These are phyloP conservation scores for Psidium friedrichsthalianum DNA, from an alignment of 345 rosid genomes.

Conservation along the genomic window DNA sequence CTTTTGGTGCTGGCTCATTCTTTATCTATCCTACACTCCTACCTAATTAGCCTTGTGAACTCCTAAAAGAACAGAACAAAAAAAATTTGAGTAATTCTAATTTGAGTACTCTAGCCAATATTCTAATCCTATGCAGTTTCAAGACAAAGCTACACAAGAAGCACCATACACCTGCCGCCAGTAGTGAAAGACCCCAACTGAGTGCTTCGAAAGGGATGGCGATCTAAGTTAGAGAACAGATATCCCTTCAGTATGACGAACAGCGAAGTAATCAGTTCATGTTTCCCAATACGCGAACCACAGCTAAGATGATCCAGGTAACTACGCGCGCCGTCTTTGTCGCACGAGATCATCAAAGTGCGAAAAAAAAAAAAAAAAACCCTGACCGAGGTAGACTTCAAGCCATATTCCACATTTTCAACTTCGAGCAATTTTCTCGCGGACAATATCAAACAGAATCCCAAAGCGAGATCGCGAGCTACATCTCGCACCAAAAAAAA, in stretches of 20 bases:
- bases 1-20: neutral
- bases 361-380: neutral
- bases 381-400: neutral
- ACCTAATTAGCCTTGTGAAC: neutral
- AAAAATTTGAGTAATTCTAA: neutral
- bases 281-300: neutral
- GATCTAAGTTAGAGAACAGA: neutral
- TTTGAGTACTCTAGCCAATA: neutral
- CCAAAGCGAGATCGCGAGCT: neutral
- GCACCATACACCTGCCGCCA: neutral
- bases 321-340: neutral
- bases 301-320: neutral
- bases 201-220: neutral
- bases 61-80: neutral
- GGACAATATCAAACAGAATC: neutral
- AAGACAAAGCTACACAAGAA: neutral
- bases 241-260: neutral
- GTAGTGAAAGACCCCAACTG: neutral
- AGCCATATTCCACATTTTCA: neutral
- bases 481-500: neutral
- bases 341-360: neutral
- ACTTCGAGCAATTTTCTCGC: neutral
- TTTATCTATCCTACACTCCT: neutral
- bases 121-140: neutral
- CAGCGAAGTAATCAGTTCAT: neutral